Percentiles rank a stretch among this genome's conserved stretches.
Evolutionary conservation across 2,329 filamentous ascomycete species (phyloP).

Genomic region (Penicillium fuscoglaucum): DNA sequence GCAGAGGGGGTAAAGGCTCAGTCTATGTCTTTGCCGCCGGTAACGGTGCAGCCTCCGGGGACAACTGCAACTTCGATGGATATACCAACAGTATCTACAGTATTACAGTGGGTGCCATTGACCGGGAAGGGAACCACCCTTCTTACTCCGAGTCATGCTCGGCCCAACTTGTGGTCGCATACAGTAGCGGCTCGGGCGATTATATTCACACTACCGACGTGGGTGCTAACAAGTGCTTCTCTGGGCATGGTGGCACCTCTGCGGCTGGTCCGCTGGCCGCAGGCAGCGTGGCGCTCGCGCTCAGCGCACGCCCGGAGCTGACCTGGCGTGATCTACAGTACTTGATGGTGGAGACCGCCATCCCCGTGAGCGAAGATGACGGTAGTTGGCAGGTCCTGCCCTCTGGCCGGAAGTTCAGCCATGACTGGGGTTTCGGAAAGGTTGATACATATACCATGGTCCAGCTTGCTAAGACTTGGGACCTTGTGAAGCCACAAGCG

Average conservation of each 20-base stretch:
- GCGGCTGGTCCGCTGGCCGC: constrained; percentile 91
- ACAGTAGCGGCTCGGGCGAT: constrained; percentile 86
- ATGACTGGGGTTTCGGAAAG: constrained; percentile 95
- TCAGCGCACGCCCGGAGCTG: constrained; percentile 81
- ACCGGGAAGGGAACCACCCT: constrained; percentile 81
- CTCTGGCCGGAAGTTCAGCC: constrained; percentile 84
- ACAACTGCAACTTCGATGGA: constrained; percentile 99
- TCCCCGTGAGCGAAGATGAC: constrained; percentile 71
- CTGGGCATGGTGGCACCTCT: constrained; percentile 87
- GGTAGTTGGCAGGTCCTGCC: constrained; percentile 79
- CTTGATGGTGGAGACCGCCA: constrained; percentile 78
- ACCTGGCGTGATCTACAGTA: constrained; percentile 95
- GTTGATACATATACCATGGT: constrained; percentile 85
- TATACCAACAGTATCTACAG: constrained; percentile 99
- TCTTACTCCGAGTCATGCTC: constrained; percentile 97
- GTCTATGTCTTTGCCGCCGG: constrained; percentile 97
- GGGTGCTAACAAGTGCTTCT: constrained; percentile 75
- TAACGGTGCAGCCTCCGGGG: constrained; percentile 80
- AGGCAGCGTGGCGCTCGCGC: constrained; percentile 84
- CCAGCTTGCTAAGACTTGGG: constrained; percentile 79
- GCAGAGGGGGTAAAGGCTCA: constrained; percentile 77
- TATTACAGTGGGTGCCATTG: constrained; percentile 91
- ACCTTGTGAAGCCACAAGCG: constrained; percentile 88
- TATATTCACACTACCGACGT: constrained; percentile 97
- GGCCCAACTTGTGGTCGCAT: constrained; percentile 91